phyloP scores from a whole-genome alignment of 441 rosid species.

The Capsella rubella region DNA sequence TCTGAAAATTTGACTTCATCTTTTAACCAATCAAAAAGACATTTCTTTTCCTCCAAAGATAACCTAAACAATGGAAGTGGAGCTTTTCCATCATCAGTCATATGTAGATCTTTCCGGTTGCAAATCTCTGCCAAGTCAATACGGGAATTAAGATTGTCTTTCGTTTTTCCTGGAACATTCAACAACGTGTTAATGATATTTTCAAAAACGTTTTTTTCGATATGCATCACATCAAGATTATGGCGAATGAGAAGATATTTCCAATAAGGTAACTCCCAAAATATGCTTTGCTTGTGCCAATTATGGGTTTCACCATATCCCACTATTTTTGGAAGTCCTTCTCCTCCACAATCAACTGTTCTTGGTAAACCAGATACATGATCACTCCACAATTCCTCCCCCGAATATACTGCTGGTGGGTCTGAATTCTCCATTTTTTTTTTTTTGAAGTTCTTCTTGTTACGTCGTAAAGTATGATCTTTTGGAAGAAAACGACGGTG shows the following conservation, averaged over 20 bases:
- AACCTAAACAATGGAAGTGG: too few relatives aligned
- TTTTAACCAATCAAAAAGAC: too few relatives aligned
- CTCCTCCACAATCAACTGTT: not conserved
- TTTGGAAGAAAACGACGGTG: not conserved
- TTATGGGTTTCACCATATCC: slow-evolving; percentile 5
- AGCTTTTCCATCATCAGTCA: too few relatives aligned
- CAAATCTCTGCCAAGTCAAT: too few relatives aligned
- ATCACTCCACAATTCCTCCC: not conserved
- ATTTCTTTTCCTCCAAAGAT: too few relatives aligned
- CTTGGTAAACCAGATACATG: not conserved
- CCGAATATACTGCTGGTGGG: not conserved
- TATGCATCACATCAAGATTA: slow-evolving; percentile 8
- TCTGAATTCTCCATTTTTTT: not conserved
- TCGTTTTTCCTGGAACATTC: not conserved
- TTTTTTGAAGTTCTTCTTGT: not conserved
- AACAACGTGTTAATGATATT: not conserved
- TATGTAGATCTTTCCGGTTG: too few relatives aligned
- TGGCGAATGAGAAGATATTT: not conserved
- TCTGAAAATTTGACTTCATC: too few relatives aligned
- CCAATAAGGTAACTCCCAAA: not conserved
- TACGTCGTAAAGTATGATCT: not conserved
- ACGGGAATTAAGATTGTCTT: not conserved
- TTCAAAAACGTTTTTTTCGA: not conserved
- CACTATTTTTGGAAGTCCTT: not conserved
- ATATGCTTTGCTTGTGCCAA: slow-evolving; percentile 6